Conservation (phyloP, 108 stramenopile species). For the Nannochloropsis gaditana region DNA sequence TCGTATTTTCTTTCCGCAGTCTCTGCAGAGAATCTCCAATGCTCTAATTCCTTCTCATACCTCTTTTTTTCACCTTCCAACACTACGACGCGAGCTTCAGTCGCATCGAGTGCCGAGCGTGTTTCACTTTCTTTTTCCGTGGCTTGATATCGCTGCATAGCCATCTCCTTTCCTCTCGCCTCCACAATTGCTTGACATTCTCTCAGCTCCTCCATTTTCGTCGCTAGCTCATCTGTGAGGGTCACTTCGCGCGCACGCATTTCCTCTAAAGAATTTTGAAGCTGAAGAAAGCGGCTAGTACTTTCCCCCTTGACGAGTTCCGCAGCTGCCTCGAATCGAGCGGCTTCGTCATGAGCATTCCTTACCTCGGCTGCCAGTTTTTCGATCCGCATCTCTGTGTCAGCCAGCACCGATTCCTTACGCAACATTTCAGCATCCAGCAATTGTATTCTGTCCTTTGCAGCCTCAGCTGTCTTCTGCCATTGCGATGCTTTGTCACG, state of each 20-base stretch:
- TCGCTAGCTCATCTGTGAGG: background rate
- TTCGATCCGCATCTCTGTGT: background rate
- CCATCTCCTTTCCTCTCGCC: background rate
- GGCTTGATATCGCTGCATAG: background rate
- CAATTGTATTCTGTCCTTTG: background rate
- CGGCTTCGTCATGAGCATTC: background rate
- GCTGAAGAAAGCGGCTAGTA: background rate
- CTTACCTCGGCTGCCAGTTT: constrained; percentile 5
- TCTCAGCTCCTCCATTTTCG: background rate
- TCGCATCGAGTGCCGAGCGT: background rate
- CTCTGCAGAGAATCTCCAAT: background rate
- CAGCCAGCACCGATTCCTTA: background rate
- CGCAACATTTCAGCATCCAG: background rate
- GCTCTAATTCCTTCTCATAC: background rate
- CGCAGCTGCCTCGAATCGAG: no score
- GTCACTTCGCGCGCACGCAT: background rate
- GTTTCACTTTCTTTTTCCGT: background rate
- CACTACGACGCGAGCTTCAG: background rate
- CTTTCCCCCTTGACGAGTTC: background rate
- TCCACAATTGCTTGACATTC: background rate
- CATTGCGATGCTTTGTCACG: background rate
- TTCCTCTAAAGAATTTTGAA: background rate
- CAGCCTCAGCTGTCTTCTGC: background rate
- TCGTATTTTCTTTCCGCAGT: background rate
- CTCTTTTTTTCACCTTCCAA: background rate